Conservation (phyloP, 2,329 filamentous ascomycete genomes). For the Aspergillus costaricaensis region DNA sequence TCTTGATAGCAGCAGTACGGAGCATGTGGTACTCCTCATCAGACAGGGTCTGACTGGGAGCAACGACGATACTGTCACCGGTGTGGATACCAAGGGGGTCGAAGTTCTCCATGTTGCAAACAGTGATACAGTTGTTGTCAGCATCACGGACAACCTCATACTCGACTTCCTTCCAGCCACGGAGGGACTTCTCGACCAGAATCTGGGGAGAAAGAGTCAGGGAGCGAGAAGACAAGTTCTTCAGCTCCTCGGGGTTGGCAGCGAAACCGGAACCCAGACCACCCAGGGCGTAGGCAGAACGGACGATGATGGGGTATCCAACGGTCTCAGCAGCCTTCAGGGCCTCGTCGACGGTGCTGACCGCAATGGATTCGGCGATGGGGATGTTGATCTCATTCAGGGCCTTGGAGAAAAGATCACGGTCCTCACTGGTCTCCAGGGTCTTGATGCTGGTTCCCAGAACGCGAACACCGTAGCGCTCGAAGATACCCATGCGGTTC, state of each 20-base stretch:
- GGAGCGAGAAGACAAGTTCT: slow-evolving; percentile 88
- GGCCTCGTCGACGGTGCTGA: slow-evolving; percentile 87
- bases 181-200: slow-evolving; percentile 95
- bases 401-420: slow-evolving; percentile 93
- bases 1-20: slow-evolving; percentile 94
- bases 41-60: slow-evolving; percentile 92
- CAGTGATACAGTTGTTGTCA: slow-evolving; percentile 97
- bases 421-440: slow-evolving; percentile 90
- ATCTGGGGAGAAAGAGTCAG: slow-evolving; percentile 94
- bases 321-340: slow-evolving; percentile 81
- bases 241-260: slow-evolving; percentile 88
- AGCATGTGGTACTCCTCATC: slow-evolving; percentile 99
- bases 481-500: slow-evolving; percentile 93
- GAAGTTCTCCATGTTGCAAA: slow-evolving; percentile 99
- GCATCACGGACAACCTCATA: slow-evolving; percentile 98
- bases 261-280: slow-evolving; percentile 96
- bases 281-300: slow-evolving; percentile 93
- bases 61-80: slow-evolving; percentile 97
- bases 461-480: slow-evolving; percentile 93
- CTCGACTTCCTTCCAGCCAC: slow-evolving; percentile 99
- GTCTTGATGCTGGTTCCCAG: slow-evolving; percentile 94
- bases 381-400: slow-evolving; percentile 97
- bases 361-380: slow-evolving; percentile 93
- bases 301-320: slow-evolving; percentile 96
- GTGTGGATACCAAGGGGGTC: slow-evolving; percentile 97